These are phyloP conservation scores for Auriscalpium vulgare DNA, from an alignment of 768 basidiomycete species.

Conservation along the genomic window DNA sequence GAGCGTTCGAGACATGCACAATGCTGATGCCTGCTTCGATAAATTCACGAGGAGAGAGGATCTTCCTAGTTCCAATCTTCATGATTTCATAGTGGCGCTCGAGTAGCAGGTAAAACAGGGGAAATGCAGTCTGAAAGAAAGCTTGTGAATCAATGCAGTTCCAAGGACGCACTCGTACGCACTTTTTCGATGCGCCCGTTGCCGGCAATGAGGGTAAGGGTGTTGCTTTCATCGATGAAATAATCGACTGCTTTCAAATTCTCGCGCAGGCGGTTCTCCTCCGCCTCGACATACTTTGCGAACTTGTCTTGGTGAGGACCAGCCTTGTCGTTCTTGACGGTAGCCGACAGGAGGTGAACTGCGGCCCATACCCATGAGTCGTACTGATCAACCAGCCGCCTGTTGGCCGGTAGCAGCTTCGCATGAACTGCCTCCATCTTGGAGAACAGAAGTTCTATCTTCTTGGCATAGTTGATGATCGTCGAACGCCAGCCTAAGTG, in stretches of 20 bases:
- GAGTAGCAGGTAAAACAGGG: constrained; percentile 4
- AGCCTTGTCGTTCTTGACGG: background rate
- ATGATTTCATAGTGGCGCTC: constrained; percentile 6
- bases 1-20: background rate
- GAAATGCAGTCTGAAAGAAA: background rate
- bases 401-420: background rate
- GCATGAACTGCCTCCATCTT: background rate
- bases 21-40: background rate
- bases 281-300: constrained; percentile 11
- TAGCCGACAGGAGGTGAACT: background rate
- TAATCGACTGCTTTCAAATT: constrained; percentile 18
- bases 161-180: background rate
- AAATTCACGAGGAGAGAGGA: constrained; percentile 4
- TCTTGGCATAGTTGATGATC: background rate
- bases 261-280: constrained; percentile 16
- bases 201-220: constrained; percentile 16
- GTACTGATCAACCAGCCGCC: background rate
- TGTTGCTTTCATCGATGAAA: constrained; percentile 20
- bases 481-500: background rate
- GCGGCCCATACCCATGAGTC: background rate
- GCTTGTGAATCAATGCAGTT: background rate
- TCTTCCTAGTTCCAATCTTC: background rate
- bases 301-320: constrained; percentile 5
- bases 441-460: background rate
- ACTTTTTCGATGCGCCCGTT: constrained; percentile 19